phyloP scores from a whole-genome alignment of 75 land plant genomes.

The Isoetes taiwanensis region DNA sequence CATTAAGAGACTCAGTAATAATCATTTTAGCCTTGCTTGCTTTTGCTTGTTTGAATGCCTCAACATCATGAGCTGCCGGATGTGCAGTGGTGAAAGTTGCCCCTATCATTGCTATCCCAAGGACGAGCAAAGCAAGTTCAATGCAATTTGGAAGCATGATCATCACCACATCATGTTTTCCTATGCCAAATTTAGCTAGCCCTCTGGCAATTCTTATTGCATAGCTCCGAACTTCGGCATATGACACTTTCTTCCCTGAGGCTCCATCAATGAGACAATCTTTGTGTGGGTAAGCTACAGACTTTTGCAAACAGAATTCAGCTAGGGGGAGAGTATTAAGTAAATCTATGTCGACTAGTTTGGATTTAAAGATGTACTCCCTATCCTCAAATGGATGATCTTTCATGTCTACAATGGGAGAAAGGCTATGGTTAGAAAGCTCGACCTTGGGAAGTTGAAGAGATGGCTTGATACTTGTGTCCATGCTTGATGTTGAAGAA shows the following conservation, averaged over 20 bases:
- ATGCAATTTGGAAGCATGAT: neutral
- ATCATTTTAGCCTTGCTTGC: neutral
- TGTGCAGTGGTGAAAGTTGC: conserved; percentile 2
- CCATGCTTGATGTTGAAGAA: too few relatives aligned
- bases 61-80: neutral
- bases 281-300: conserved; percentile 19
- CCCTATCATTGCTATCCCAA: neutral
- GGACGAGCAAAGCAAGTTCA: neutral
- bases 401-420: too few relatives aligned
- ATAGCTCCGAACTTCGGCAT: conserved; percentile 17
- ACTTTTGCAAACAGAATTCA: conserved; percentile 46
- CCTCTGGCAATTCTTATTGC: neutral
- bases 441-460: too few relatives aligned
- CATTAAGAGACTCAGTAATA: neutral
- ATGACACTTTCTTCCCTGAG: conserved; percentile 34
- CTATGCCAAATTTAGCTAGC: neutral
- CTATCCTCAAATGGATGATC: too few relatives aligned
- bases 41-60: neutral
- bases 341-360: conserved; percentile 60
- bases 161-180: neutral
- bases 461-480: too few relatives aligned
- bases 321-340: conserved; percentile 60
- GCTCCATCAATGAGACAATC: conserved; percentile 45
- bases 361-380: conserved; percentile 38
- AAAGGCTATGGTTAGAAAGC: too few relatives aligned